These are phyloP conservation scores for Austroboletus niveus DNA, from an alignment of 1,284 basidiomycete genomes.

Conservation along the genomic window DNA sequence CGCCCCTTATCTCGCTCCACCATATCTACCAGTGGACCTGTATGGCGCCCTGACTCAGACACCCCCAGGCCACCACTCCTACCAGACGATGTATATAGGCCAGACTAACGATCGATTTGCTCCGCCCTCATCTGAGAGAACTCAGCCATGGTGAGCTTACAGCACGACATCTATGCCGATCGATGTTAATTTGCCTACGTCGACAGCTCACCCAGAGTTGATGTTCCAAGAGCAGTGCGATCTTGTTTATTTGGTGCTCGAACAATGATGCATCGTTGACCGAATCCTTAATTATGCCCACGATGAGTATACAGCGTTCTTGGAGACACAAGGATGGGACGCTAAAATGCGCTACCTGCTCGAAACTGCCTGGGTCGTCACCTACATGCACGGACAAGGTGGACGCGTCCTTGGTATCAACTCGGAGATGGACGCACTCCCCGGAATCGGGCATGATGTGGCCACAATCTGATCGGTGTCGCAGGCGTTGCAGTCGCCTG, in stretches of 20 bases:
- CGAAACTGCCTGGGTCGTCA: conserved; percentile 72
- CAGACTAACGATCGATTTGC: conserved; percentile 48
- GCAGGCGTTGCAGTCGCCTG: conserved; percentile 68
- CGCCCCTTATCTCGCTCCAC: no score
- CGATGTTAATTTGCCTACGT: not conserved
- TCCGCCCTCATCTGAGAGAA: conserved; percentile 53
- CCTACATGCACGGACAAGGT: conserved; percentile 54
- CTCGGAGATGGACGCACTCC: conserved; percentile 71
- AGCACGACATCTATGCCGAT: not conserved
- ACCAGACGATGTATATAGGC: conserved; percentile 30
- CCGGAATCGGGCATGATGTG: conserved; percentile 72
- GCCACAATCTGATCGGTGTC: conserved; percentile 80
- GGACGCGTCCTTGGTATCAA: conserved; percentile 68
- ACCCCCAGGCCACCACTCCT: conserved; percentile 17
- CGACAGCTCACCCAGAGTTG: conserved; percentile 59
- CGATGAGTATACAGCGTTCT: conserved; percentile 55
- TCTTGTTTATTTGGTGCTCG: not conserved
- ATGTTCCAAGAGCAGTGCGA: conserved; percentile 55
- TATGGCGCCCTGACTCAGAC: conserved; percentile 30
- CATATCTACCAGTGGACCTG: not conserved
- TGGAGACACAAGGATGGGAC: conserved; percentile 57
- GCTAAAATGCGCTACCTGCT: conserved; percentile 58
- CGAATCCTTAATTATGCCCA: conserved; percentile 46
- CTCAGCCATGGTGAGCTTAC: conserved; percentile 59
- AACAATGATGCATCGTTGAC: conserved; percentile 3